These are phyloP conservation scores for Magnolia sinica DNA, from an alignment of 164 flowering plant genomes.

Conservation along the genomic window DNA sequence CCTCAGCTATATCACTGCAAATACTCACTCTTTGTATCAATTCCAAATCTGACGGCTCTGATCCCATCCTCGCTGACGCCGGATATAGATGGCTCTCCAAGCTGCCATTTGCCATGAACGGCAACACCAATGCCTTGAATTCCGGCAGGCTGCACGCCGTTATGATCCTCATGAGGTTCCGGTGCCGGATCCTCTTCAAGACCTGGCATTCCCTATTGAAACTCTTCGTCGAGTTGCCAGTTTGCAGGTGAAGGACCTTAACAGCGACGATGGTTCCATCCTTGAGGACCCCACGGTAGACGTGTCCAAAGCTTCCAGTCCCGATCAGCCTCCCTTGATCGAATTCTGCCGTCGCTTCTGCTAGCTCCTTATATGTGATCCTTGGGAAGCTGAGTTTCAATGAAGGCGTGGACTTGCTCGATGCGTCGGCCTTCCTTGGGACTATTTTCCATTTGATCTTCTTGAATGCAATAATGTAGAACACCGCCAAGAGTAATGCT, in stretches of 20 bases:
- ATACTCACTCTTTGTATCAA: conserved; percentile 24
- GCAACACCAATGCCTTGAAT: conserved; percentile 32
- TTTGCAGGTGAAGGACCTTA: conserved; percentile 27
- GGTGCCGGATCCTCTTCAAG: conserved; percentile 27
- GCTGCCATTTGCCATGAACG: conserved; percentile 36
- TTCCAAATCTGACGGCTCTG: conserved; percentile 19
- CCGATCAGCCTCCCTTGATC: conserved; percentile 24
- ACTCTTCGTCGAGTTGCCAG: conserved; percentile 25
- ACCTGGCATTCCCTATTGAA: conserved; percentile 29
- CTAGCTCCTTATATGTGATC: conserved; percentile 26
- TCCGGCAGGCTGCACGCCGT: conserved; percentile 30
- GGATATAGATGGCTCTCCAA: conserved; percentile 27
- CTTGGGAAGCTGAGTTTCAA: conserved; percentile 26
- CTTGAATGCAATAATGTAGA: conserved; percentile 30
- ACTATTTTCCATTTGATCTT: conserved; percentile 10
- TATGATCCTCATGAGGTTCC: conserved; percentile 28
- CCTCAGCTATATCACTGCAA: conserved; percentile 31
- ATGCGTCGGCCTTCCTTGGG: conserved; percentile 6
- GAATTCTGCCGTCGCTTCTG: conserved; percentile 25
- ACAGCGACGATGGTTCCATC: conserved; percentile 23
- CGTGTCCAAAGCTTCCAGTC: conserved; percentile 27
- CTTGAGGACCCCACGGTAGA: conserved; percentile 25
- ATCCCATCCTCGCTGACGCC: conserved; percentile 23
- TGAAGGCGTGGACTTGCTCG: conserved; percentile 24
- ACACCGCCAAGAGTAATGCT: conserved; percentile 21